Conservation (phyloP, 2,329 filamentous ascomycete species). For the Penicillium verrucosum region DNA sequence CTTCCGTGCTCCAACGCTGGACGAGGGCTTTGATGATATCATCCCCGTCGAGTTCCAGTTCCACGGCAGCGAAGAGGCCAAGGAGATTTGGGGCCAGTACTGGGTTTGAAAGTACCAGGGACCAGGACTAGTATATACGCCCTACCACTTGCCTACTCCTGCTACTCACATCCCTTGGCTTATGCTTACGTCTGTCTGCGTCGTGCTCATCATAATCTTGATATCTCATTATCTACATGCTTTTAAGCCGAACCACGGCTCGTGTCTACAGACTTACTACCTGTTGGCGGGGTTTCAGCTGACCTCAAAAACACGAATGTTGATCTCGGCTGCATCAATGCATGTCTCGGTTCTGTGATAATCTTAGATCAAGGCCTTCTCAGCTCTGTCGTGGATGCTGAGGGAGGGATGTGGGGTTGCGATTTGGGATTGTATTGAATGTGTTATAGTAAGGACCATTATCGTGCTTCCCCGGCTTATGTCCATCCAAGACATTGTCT, state of each 20-base stretch:
- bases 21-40: slow-evolving; percentile 84
- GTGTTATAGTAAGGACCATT: not conserved
- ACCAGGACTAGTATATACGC: not conserved
- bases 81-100: slow-evolving; percentile 69
- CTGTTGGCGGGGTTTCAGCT: not conserved
- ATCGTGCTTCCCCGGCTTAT: not conserved
- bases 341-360: slow-evolving; percentile 1
- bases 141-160: too few species aligned
- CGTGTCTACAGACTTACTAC: not conserved
- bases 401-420: not conserved
- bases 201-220: not conserved
- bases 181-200: not conserved
- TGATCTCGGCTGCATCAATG: not conserved
- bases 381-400: not conserved
- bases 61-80: slow-evolving; percentile 65
- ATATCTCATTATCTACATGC: not conserved
- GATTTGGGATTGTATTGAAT: not conserved
- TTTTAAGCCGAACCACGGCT: not conserved
- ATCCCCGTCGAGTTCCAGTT: slow-evolving; percentile 72
- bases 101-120: slow-evolving; percentile 59
- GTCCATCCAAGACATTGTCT: not conserved
- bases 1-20: slow-evolving; percentile 66
- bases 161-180: too few species aligned
- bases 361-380: not conserved
- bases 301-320: not conserved